These are phyloP conservation scores for Linanthus parryae DNA, from an alignment of 148 eudicot species.

Conservation along the genomic window DNA sequence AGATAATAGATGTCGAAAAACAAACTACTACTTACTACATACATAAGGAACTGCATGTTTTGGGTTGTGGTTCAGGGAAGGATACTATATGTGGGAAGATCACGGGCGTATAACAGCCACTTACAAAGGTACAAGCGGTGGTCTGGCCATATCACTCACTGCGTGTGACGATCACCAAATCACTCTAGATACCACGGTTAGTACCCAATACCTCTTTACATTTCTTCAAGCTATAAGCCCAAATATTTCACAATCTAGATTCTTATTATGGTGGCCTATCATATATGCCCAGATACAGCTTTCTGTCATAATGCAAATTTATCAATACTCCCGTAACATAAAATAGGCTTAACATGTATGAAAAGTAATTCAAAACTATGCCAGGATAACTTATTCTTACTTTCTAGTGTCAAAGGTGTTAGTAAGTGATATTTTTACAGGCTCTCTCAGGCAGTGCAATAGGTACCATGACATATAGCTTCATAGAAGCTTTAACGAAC, in stretches of 20 bases:
- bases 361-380: not conserved
- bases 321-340: too few species aligned
- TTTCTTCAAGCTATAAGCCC: not conserved
- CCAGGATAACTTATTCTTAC: too few species aligned
- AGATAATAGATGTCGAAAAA: not conserved
- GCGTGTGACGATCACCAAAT: constrained; percentile 42
- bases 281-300: too few species aligned
- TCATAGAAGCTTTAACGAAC: constrained; percentile 28
- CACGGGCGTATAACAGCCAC: constrained; percentile 10
- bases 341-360: too few species aligned
- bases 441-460: constrained; percentile 24
- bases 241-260: too few species aligned
- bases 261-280: too few species aligned
- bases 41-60: not conserved
- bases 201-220: not conserved
- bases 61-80: constrained; percentile 20
- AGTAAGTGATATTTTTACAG: constrained; percentile 23
- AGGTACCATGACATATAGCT: constrained; percentile 44
- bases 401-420: too few species aligned
- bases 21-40: not conserved
- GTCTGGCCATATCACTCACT: constrained; percentile 30
- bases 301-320: too few species aligned
- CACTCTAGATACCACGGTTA: constrained; percentile 28
- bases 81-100: constrained; percentile 32
- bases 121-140: constrained; percentile 36